Evolutionary conservation across 441 rosid genomes (phyloP).

Genomic region (Croton setiger): DNA sequence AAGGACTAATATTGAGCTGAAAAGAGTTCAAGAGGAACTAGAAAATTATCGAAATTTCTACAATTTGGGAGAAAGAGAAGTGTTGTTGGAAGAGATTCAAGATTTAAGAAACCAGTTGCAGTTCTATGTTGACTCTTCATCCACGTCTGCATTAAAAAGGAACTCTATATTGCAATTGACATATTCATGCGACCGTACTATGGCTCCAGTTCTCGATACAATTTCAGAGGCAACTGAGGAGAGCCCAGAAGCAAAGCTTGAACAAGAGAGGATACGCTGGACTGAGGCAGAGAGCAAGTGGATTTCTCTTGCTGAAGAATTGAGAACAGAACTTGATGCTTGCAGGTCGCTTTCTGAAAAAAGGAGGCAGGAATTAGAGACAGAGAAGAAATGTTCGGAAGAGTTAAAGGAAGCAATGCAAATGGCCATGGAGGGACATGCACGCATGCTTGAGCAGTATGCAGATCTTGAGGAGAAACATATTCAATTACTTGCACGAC

Average conservation of each 20-base stretch:
- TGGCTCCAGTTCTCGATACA: constrained; percentile 37
- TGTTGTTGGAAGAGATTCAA: constrained; percentile 87
- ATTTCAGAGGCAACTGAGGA: constrained; percentile 61
- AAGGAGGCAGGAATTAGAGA: constrained; percentile 67
- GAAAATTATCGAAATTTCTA: constrained; percentile 73
- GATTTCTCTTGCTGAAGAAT: constrained; percentile 87
- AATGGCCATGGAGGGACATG: constrained; percentile 93
- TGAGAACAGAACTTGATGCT: constrained; percentile 74
- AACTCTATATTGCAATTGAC: constrained; percentile 57
- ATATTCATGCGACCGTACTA: constrained; percentile 51
- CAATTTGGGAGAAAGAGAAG: constrained; percentile 90
- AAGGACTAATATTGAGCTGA: constrained; percentile 67
- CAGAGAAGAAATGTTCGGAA: constrained; percentile 78
- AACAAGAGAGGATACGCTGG: constrained; percentile 66
- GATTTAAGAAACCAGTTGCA: constrained; percentile 89
- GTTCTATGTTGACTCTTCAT: constrained; percentile 64
- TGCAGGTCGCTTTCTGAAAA: constrained; percentile 49
- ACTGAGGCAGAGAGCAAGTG: constrained; percentile 89
- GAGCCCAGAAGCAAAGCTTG: constrained; percentile 55
- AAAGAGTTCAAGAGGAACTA: constrained; percentile 78
- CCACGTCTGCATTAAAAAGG: constrained; percentile 43
- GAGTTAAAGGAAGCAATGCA: constrained; percentile 94
- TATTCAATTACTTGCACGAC: constrained; percentile 85
- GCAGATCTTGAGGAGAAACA: constrained; percentile 97
- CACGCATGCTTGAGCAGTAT: constrained; percentile 94